Percentiles rank a stretch among this genome's conserved stretches.
These are phyloP conservation scores for Backusella tuberculispora DNA, from an alignment of 192 early-diverging fungal species.

Conservation along the genomic window DNA sequence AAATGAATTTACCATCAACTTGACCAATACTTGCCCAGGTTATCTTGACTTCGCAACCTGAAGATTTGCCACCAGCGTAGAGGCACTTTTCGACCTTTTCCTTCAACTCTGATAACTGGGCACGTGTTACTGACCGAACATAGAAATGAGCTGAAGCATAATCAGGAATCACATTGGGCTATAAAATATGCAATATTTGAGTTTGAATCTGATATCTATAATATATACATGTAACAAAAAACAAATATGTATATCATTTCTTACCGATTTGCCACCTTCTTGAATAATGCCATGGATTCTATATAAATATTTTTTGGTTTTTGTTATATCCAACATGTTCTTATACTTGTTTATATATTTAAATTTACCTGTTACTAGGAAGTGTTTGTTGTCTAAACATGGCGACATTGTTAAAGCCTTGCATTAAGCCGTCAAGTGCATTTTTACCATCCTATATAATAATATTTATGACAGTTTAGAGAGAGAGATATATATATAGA, in stretches of 20 bases:
- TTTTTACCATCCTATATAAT: constrained; percentile 51
- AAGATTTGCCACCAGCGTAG: constrained; percentile 57
- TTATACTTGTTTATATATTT: not conserved
- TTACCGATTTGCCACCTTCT: constrained; percentile 48
- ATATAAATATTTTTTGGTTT: not conserved
- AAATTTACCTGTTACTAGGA: constrained; percentile 42
- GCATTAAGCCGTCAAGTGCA: constrained; percentile 64
- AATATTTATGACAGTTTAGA: constrained; percentile 3
- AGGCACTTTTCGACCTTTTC: constrained; percentile 52
- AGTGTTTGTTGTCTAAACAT: constrained; percentile 63
- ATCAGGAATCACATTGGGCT: constrained; percentile 63
- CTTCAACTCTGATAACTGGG: constrained; percentile 47
- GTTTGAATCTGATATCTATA: constrained; percentile 4
- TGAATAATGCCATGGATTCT: constrained; percentile 70
- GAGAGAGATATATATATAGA: no score
- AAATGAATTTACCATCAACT: constrained; percentile 37
- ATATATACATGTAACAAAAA: not conserved
- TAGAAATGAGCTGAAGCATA: constrained; percentile 51
- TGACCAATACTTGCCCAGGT: constrained; percentile 42
- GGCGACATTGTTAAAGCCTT: constrained; percentile 52
- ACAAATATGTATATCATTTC: not conserved
- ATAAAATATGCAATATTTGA: constrained; percentile 2
- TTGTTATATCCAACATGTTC: not conserved
- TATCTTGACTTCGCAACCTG: constrained; percentile 57
- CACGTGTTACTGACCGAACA: constrained; percentile 52